phyloP scores from a whole-genome alignment of 2,329 filamentous ascomycete species.

The Lizonia empirigonia region DNA sequence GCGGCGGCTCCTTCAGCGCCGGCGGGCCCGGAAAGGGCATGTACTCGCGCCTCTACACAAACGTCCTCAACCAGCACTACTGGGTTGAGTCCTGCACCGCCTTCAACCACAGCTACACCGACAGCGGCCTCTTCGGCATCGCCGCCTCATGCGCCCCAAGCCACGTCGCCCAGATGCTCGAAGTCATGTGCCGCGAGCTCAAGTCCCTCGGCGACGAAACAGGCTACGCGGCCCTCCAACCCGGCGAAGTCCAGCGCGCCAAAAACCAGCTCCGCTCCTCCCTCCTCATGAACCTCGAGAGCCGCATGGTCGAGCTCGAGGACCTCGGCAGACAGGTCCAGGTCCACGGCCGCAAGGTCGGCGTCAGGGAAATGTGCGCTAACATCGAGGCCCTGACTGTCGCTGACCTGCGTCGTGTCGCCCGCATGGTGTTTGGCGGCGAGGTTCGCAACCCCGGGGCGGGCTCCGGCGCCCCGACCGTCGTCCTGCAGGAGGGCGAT shows the following conservation, averaged over 20 bases:
- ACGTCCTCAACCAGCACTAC: conserved; percentile 94
- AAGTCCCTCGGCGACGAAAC: conserved; percentile 75
- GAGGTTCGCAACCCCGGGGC: conserved; percentile 73
- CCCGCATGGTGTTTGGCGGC: conserved; percentile 77
- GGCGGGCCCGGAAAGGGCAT: conserved; percentile 98
- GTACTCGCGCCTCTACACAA: conserved; percentile 97
- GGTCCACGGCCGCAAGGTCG: conserved; percentile 91
- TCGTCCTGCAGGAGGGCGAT: conserved; percentile 91
- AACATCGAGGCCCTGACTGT: conserved; percentile 84
- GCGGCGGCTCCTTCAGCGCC: conserved; percentile 94
- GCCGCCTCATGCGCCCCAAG: conserved; percentile 81
- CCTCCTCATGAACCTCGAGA: conserved; percentile 96
- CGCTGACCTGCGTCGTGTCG: conserved; percentile 80
- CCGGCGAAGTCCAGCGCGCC: conserved; percentile 82
- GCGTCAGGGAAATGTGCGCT: conserved; percentile 89
- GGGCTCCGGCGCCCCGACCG: conserved; percentile 88
- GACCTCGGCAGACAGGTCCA: conserved; percentile 94
- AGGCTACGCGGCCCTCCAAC: conserved; percentile 73
- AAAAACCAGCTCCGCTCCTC: conserved; percentile 95
- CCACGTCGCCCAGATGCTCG: conserved; percentile 81
- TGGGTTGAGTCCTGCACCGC: conserved; percentile 97
- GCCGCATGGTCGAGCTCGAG: conserved; percentile 95
- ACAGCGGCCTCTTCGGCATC: conserved; percentile 94
- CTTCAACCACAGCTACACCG: conserved; percentile 97
- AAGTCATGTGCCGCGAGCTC: conserved; percentile 93